phyloP scores from a whole-genome alignment of 768 basidiomycete species.

The Pleurotus platypus region DNA sequence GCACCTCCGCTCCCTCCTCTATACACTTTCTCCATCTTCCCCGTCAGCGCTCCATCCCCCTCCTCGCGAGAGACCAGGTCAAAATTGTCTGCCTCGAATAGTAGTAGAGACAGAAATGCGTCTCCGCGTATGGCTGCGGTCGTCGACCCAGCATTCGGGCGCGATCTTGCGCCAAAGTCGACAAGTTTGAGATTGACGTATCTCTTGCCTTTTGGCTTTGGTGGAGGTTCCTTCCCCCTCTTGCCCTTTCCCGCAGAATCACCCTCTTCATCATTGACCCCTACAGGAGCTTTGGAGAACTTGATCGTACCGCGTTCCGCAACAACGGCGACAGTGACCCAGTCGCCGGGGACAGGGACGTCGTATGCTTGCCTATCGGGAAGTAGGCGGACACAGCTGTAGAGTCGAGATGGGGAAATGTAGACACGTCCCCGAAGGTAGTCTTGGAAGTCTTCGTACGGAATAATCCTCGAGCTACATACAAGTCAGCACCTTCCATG shows the following conservation, averaged over 20 bases:
- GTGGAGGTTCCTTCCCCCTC: conserved; percentile 23
- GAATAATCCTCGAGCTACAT: conserved; percentile 62
- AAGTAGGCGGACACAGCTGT: conserved; percentile 76
- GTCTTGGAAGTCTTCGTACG: conserved; percentile 77
- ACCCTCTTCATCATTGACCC: conserved; percentile 44
- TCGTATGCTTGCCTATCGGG: conserved; percentile 85
- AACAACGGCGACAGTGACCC: conserved; percentile 94
- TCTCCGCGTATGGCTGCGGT: conserved; percentile 71
- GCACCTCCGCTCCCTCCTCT: conserved; percentile 90
- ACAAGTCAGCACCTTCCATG: background rate
- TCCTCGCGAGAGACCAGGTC: conserved; percentile 53
- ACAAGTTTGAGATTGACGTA: conserved; percentile 85
- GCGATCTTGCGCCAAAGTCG: conserved; percentile 71
- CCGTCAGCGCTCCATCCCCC: conserved; percentile 22
- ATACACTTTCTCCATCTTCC: conserved; percentile 59
- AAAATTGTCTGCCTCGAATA: conserved; percentile 84
- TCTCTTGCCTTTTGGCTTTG: conserved; percentile 60
- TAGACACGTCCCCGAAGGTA: conserved; percentile 83
- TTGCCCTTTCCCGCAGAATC: conserved; percentile 26
- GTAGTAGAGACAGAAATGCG: conserved; percentile 73
- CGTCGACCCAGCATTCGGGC: conserved; percentile 39
- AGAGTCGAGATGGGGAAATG: conserved; percentile 84
- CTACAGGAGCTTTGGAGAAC: conserved; percentile 65
- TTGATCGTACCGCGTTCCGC: conserved; percentile 84
- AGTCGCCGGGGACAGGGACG: conserved; percentile 88